Base-by-base conservation (phyloP, 2,329 filamentous ascomycete species). In the Decorospora gaudefroyi region DNA sequence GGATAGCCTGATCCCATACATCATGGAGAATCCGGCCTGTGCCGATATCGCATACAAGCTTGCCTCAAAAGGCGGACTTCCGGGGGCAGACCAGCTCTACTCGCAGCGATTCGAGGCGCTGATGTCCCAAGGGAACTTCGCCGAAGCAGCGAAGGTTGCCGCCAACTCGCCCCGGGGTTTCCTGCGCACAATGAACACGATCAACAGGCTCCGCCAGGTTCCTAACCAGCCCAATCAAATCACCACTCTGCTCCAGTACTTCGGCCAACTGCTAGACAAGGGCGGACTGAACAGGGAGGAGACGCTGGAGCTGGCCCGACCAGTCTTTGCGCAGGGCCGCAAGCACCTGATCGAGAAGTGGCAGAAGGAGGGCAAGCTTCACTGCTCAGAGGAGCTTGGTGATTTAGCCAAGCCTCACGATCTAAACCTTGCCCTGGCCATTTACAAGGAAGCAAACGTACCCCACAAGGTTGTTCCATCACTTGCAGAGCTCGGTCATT, bases 331-430 rank as follows among this genome's bases (percentile, higher is more conserved):
- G 43, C 93, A 99, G 73, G 93, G 91, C 71, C 85, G 93, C 55
- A 97, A 96, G 76, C 90, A 97, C 67, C 77, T 99, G 17, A 81
- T 99, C 18, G 93, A 97, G 75, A 99, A 99, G 74, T 99, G 95
- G 95, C 82, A 97, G 71, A 87, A 87, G 66, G 93, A 97, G 74
- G 87, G 90, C 73, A 99, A 99, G 78, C 81, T 99, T 29, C 89
- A 95, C 70, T 91, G 88, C 74, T 97, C 93, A 0, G 93, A 99
- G 75, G 89, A 96, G 72, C 83, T 99, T 35, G 93, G 93, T 76
- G 95, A 99, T 70, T 83, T 96, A 62, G 88, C 97, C 36, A 88
- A 93, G 33, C 81, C 87, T 13, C 90, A 96, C 62, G 93, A 99
- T 67, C 78, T 95, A 63, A 86, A 86, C 68, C 80, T 97, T 67